A percentile compares a stretch with the other conserved stretches of the same genome.
phyloP scores from a whole-genome alignment of 345 rosid species.

The Dimocarpus longan region DNA sequence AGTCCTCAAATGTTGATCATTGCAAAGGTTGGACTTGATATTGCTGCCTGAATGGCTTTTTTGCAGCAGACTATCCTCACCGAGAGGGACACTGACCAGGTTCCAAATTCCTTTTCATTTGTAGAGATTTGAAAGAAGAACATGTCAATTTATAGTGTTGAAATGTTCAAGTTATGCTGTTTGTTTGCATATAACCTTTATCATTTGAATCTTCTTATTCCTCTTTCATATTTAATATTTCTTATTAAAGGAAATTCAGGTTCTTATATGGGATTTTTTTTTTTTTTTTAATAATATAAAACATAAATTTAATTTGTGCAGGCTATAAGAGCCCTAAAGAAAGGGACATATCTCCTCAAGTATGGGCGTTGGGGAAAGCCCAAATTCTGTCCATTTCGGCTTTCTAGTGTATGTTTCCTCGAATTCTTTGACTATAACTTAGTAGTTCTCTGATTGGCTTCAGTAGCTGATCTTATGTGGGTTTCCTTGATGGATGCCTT shows the following conservation, averaged over 20 bases:
- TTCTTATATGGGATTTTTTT: no score
- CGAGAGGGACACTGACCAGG: constrained; percentile 58
- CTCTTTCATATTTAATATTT: no score
- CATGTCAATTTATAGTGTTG: not conserved
- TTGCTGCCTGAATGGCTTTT: constrained; percentile 47
- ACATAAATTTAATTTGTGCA: constrained; percentile 17
- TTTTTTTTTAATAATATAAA: no score
- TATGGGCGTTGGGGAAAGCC: constrained; percentile 81
- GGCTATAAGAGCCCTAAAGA: constrained; percentile 72
- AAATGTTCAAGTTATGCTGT: not conserved
- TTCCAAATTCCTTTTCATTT: not conserved
- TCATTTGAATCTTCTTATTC: no score
- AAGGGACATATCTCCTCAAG: constrained; percentile 72
- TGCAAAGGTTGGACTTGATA: constrained; percentile 17
- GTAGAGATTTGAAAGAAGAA: not conserved
- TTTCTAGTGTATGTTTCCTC: constrained; percentile 53
- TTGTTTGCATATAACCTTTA: not conserved
- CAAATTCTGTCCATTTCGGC: constrained; percentile 74
- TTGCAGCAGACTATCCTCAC: constrained; percentile 32
- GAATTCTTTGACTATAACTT: not conserved
- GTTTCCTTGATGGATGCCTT: not conserved
- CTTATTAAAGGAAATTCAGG: no score
- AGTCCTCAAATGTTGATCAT: constrained; percentile 25
- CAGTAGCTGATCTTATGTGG: not conserved
- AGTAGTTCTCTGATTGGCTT: not conserved